These are phyloP conservation scores for Taphrina betulina DNA, from an alignment of 1,139 yeast genomes.

Conservation along the genomic window DNA sequence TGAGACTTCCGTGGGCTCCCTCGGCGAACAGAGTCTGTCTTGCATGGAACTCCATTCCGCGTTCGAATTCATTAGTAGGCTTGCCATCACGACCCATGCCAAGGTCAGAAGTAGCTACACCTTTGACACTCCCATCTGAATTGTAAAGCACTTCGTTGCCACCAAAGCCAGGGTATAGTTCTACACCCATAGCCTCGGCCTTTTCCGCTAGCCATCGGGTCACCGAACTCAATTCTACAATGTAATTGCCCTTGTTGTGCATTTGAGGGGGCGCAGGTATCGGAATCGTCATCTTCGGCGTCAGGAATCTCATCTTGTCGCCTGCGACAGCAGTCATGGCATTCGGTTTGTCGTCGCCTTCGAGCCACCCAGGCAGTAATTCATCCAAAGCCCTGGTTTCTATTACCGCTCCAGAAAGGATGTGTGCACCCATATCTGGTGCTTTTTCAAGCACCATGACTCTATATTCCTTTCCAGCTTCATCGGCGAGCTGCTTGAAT, in stretches of 20 bases:
- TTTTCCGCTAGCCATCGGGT: conserved; percentile 78
- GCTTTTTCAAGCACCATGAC: conserved; percentile 91
- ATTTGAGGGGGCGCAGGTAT: conserved; percentile 94
- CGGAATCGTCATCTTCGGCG: conserved; percentile 58
- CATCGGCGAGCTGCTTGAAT: conserved; percentile 76
- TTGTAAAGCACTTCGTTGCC: conserved; percentile 77
- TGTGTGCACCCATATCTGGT: conserved; percentile 84
- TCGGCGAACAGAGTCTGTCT: conserved; percentile 85
- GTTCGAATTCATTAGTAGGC: conserved; percentile 78
- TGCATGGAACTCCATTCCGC: conserved; percentile 96
- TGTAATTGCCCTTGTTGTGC: conserved; percentile 77
- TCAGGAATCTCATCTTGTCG: conserved; percentile 72
- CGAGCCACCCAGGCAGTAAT: conserved; percentile 64
- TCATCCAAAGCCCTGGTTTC: conserved; percentile 87
- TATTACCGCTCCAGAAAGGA: conserved; percentile 87
- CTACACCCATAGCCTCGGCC: conserved; percentile 93
- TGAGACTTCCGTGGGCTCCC: conserved; percentile 93
- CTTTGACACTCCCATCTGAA: conserved; percentile 63
- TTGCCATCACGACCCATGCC: conserved; percentile 73
- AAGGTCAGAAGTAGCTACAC: conserved; percentile 91
- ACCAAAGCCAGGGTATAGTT: conserved; percentile 84
- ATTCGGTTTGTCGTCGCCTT: conserved; percentile 56
- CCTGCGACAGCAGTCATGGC: conserved; percentile 72
- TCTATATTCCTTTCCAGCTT: conserved; percentile 58
- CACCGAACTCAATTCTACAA: conserved; percentile 77